Evolutionary conservation across 805 yeast species (phyloP).

Genomic region (Candida sonorensis): DNA sequence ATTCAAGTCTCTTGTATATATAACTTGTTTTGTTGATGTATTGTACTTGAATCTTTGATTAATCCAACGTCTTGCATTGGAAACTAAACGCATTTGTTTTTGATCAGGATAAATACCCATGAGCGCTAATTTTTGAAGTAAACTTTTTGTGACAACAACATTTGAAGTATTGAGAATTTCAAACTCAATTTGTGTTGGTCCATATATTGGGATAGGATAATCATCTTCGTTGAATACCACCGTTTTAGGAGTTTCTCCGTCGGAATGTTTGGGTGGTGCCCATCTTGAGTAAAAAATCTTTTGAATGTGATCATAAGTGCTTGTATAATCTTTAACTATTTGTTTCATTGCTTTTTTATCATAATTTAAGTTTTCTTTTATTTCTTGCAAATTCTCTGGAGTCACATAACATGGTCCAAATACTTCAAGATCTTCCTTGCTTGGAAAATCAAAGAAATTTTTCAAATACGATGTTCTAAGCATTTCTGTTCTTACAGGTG

Average conservation of each 20-base stretch:
- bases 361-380: slow-evolving; percentile 8
- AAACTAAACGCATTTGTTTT: slow-evolving; percentile 24
- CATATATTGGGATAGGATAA: slow-evolving; percentile 23
- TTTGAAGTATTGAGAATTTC: slow-evolving; percentile 21
- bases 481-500: background rate
- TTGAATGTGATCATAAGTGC: slow-evolving; percentile 17
- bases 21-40: slow-evolving; percentile 13
- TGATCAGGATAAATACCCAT: slow-evolving; percentile 21
- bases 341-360: slow-evolving; percentile 6
- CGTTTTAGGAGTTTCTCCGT: background rate
- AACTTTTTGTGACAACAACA: slow-evolving; percentile 23
- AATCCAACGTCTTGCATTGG: slow-evolving; percentile 27
- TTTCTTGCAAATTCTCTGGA: slow-evolving; percentile 12
- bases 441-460: slow-evolving; percentile 1
- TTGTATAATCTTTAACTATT: slow-evolving; percentile 14
- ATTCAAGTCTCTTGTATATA: slow-evolving; percentile 21
- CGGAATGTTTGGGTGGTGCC: slow-evolving; percentile 13
- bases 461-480: background rate
- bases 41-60: slow-evolving; percentile 25
- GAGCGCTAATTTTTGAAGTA: slow-evolving; percentile 17
- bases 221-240: slow-evolving; percentile 8
- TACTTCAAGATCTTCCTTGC: slow-evolving; percentile 2
- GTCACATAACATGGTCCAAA: slow-evolving; percentile 17
- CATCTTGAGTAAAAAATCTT: slow-evolving; percentile 19
- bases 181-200: slow-evolving; percentile 26